These are phyloP conservation scores for Castanea mollissima DNA, from an alignment of 306 rosid species.

Conservation along the genomic window DNA sequence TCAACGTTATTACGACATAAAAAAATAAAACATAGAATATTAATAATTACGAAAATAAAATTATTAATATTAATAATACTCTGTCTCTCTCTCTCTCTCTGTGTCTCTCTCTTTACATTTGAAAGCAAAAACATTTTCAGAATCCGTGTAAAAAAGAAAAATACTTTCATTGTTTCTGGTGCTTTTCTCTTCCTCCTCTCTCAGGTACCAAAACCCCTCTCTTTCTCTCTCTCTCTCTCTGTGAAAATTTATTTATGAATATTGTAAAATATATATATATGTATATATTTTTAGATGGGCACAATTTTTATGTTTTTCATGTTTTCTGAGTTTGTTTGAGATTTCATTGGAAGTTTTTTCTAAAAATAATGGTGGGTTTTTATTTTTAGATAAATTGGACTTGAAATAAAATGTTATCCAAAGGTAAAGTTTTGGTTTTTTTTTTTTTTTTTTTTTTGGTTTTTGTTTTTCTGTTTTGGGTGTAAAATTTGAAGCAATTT, in stretches of 20 bases:
- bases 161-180: conserved; percentile 29
- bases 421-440: background rate
- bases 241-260: background rate
- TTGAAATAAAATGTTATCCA: background rate
- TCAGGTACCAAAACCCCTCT: conserved; percentile 38
- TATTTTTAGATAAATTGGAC: background rate
- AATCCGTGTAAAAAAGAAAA: background rate
- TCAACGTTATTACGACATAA: conserved; percentile 13
- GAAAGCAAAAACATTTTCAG: conserved; percentile 23
- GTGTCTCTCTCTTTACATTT: conserved; percentile 1
- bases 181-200: conserved; percentile 36
- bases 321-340: background rate
- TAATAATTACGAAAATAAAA: too few species aligned
- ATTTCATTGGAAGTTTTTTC: conserved; percentile 9
- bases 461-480: background rate
- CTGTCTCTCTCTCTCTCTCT: conserved; percentile 10
- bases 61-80: too few species aligned
- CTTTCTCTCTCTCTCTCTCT: conserved; percentile 15
- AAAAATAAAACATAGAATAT: too few species aligned
- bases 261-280: background rate
- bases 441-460: background rate
- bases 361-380: background rate
- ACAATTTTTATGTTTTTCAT: background rate
- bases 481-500: conserved; percentile 6
- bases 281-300: background rate